A percentile compares a stretch with the other conserved stretches of the same genome.
Evolutionary conservation across 2,329 filamentous ascomycete species (phyloP).

Genomic region (Trichoderma arundinaceum): DNA sequence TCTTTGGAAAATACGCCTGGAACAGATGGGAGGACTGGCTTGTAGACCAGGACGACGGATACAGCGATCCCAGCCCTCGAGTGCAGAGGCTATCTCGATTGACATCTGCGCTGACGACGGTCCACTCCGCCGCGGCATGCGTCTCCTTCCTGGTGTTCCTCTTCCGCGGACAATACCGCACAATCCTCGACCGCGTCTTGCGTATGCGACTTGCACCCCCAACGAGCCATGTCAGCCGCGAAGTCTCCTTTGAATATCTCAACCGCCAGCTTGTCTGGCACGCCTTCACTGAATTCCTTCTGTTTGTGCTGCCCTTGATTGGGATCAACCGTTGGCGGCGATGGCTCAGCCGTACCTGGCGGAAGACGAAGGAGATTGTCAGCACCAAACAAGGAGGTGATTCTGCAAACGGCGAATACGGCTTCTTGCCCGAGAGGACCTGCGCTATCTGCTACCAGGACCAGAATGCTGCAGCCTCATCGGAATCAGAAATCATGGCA

Average conservation of each 20-base stretch:
- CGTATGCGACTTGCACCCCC: slow-evolving; percentile 84
- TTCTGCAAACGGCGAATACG: slow-evolving; percentile 71
- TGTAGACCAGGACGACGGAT: slow-evolving; percentile 75
- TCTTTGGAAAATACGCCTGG: slow-evolving; percentile 89
- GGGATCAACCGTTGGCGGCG: slow-evolving; percentile 91
- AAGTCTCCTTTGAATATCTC: slow-evolving; percentile 96
- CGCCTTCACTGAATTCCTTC: slow-evolving; percentile 98
- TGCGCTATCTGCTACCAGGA: slow-evolving; percentile 98
- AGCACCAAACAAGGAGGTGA: slow-evolving; percentile 56
- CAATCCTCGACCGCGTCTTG: slow-evolving; percentile 82
- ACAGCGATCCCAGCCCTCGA: slow-evolving; percentile 62
- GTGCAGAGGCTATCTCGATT: slow-evolving; percentile 67
- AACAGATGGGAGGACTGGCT: slow-evolving; percentile 90
- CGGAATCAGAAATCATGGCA: slow-evolving; percentile 77
- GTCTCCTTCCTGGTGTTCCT: slow-evolving; percentile 89
- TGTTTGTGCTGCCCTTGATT: slow-evolving; percentile 95
- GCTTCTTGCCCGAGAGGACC: slow-evolving; percentile 88
- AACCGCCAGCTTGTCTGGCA: slow-evolving; percentile 99
- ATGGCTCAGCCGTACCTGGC: slow-evolving; percentile 87
- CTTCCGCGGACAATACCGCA: slow-evolving; percentile 88
- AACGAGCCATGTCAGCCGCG: slow-evolving; percentile 82
- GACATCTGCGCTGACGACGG: slow-evolving; percentile 71
- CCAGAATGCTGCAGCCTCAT: slow-evolving; percentile 74
- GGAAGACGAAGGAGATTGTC: slow-evolving; percentile 73
- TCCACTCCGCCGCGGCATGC: slow-evolving; percentile 82